These are phyloP conservation scores for Globisporangium orthogonon DNA, from an alignment of 352 stramenopile species.

Conservation along the genomic window DNA sequence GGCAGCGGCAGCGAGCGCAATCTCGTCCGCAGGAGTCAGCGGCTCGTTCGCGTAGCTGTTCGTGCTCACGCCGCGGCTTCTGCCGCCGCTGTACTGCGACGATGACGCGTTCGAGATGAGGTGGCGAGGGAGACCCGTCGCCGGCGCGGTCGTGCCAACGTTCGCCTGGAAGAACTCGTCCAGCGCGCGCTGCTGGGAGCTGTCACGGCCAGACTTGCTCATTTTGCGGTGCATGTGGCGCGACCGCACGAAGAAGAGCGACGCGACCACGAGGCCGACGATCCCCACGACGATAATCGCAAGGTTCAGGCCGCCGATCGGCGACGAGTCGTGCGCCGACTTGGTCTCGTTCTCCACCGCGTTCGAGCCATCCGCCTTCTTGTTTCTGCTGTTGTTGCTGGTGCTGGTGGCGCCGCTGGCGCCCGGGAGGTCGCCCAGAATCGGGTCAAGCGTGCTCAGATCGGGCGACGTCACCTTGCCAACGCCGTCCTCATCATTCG, in stretches of 20 bases:
- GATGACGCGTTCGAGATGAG: slow-evolving; percentile 8
- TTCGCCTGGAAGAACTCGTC: slow-evolving; percentile 53
- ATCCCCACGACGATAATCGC: slow-evolving; percentile 36
- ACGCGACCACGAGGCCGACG: slow-evolving; percentile 36
- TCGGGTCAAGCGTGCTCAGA: slow-evolving; percentile 29
- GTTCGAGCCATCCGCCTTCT: slow-evolving; percentile 7
- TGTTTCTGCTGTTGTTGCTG: slow-evolving; percentile 11
- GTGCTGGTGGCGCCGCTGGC: slow-evolving; percentile 11
- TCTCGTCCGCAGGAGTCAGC: slow-evolving; percentile 30
- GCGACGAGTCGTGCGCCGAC: slow-evolving; percentile 14
- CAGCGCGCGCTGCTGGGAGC: slow-evolving; percentile 34
- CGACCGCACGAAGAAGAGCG: slow-evolving; percentile 53
- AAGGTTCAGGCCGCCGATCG: slow-evolving; percentile 30
- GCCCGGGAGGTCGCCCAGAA: slow-evolving; percentile 8
- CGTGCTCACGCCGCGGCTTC: slow-evolving; percentile 3
- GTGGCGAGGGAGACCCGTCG: neutral
- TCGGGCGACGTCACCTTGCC: slow-evolving; percentile 12
- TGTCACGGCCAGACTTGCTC: slow-evolving; percentile 14
- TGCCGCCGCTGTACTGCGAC: slow-evolving; percentile 7
- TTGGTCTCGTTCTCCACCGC: slow-evolving; percentile 15
- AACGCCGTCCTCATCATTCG: slow-evolving; percentile 3
- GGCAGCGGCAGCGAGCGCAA: slow-evolving; percentile 16
- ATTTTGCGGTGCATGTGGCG: slow-evolving; percentile 19
- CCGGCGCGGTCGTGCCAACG: slow-evolving; percentile 22
- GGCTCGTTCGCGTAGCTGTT: slow-evolving; percentile 19